These are phyloP conservation scores for Cladosporium sp. DNA, from an alignment of 2,329 filamentous ascomycete species.

Conservation along the genomic window DNA sequence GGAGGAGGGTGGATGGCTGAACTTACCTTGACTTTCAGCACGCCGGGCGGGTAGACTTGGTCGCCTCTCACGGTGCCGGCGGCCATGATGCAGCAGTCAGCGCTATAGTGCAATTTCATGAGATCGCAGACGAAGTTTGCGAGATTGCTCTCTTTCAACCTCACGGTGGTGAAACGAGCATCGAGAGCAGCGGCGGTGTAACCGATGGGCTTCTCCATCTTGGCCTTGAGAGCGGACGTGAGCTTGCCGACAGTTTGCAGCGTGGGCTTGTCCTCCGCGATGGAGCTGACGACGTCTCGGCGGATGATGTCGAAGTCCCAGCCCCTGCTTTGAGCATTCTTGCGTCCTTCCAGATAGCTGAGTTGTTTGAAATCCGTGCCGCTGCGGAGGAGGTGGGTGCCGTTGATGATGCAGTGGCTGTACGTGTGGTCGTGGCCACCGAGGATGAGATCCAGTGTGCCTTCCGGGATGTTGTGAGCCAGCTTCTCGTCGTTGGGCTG, in stretches of 20 bases:
- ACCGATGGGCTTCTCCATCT: slow-evolving; percentile 76
- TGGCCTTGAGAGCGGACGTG: slow-evolving; percentile 68
- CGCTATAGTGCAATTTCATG: slow-evolving; percentile 76
- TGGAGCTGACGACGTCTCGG: slow-evolving; percentile 66
- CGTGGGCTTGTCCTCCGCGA: slow-evolving; percentile 61
- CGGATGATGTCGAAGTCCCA: slow-evolving; percentile 80
- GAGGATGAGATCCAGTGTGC: slow-evolving; percentile 73
- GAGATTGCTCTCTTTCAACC: slow-evolving; percentile 73
- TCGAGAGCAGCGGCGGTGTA: slow-evolving; percentile 81
- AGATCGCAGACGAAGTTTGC: slow-evolving; percentile 91
- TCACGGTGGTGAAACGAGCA: slow-evolving; percentile 78
- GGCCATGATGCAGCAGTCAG: slow-evolving; percentile 81
- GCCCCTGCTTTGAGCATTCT: slow-evolving; percentile 46
- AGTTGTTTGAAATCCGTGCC: slow-evolving; percentile 91
- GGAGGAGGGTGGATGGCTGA: neutral
- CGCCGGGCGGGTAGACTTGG: slow-evolving; percentile 79
- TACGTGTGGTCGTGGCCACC: slow-evolving; percentile 93
- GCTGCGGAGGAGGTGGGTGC: slow-evolving; percentile 78
- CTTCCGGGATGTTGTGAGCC: slow-evolving; percentile 64
- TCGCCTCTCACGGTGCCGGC: slow-evolving; percentile 83
- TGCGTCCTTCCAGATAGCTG: slow-evolving; percentile 77
- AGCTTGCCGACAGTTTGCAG: slow-evolving; percentile 62
- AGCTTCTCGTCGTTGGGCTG: slow-evolving; percentile 89
- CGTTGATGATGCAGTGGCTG: slow-evolving; percentile 69
- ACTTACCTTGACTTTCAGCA: slow-evolving; percentile 61